Evolutionary conservation across 352 stramenopile species (phyloP).

Genomic region (Pythium insidiosum): DNA sequence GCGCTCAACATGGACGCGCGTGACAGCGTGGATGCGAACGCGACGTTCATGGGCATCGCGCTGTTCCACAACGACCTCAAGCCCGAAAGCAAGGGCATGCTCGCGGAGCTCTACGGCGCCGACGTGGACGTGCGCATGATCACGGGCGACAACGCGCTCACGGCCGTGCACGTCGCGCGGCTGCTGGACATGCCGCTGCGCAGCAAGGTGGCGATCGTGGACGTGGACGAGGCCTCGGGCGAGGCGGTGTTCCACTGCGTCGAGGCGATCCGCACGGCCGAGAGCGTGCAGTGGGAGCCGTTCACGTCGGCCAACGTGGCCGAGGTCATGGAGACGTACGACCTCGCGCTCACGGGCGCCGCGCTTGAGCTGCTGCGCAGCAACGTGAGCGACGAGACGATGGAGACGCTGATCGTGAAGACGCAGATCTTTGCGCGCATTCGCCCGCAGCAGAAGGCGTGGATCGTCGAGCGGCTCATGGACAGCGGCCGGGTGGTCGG

Average conservation of each 20-base stretch:
- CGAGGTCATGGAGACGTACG: conserved; percentile 16
- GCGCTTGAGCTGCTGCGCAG: conserved; percentile 29
- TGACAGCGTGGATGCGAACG: conserved; percentile 36
- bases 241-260: conserved; percentile 22
- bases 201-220: conserved; percentile 27
- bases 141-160: conserved; percentile 68
- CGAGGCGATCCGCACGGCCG: conserved; percentile 18
- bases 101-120: conserved; percentile 53
- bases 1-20: conserved; percentile 13
- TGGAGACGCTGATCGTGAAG: conserved; percentile 26
- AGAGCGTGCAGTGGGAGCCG: conserved; percentile 19
- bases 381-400: conserved; percentile 21
- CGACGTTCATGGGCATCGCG: conserved; percentile 62
- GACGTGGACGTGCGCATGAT: conserved; percentile 69
- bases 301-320: conserved; percentile 24
- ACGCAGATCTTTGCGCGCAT: conserved; percentile 53
- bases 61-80: conserved; percentile 85
- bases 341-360: conserved; percentile 39
- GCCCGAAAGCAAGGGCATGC: conserved; percentile 48
- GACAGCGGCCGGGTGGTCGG: conserved; percentile 26
- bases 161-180: conserved; percentile 30
- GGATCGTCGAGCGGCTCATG: conserved; percentile 53
- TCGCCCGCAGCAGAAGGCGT: conserved; percentile 41
- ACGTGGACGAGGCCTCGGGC: conserved; percentile 17
- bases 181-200: conserved; percentile 36